Percentiles rank a stretch among this genome's conserved stretches.
These are phyloP conservation scores for Cryphonectria naterciae DNA, from an alignment of 2,329 filamentous ascomycete species.

Conservation along the genomic window DNA sequence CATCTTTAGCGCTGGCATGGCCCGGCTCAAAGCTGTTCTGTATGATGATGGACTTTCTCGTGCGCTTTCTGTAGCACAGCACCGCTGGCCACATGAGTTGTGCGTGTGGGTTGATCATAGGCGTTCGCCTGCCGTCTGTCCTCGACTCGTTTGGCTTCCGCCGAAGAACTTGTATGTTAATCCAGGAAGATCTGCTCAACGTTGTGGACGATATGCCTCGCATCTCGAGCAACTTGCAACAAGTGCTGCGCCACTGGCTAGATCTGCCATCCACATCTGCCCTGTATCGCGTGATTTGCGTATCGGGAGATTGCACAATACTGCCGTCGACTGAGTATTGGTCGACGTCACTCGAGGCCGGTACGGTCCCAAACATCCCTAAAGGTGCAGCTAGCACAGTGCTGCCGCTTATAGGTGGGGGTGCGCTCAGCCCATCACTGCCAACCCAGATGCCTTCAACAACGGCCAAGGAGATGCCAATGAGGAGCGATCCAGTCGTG, in stretches of 20 bases:
- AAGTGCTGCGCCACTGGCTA: conserved; percentile 54
- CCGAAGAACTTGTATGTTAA: conserved; percentile 54
- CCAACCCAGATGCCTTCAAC: conserved; percentile 53
- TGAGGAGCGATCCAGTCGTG: conserved; percentile 57
- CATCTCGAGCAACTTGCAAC: conserved; percentile 54
- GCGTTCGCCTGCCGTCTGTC: conserved; percentile 46
- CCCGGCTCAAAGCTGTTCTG: conserved; percentile 36
- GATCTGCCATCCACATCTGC: conserved; percentile 46
- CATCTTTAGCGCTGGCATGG: conserved; percentile 46
- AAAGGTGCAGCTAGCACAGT: conserved; percentile 60
- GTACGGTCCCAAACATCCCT: conserved; percentile 51
- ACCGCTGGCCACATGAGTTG: conserved; percentile 58
- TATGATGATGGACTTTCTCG: conserved; percentile 35
- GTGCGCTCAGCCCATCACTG: conserved; percentile 47
- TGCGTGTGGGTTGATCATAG: conserved; percentile 40
- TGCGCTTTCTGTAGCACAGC: conserved; percentile 55
- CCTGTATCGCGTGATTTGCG: conserved; percentile 50
- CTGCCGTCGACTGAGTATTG: conserved; percentile 41
- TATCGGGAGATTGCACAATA: conserved; percentile 56
- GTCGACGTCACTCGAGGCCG: conserved; percentile 42
- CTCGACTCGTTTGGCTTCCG: conserved; percentile 48
- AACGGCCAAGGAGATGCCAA: conserved; percentile 52
- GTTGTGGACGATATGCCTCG: conserved; percentile 51
- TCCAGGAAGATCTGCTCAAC: conserved; percentile 53
- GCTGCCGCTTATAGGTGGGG: conserved; percentile 45